Evolutionary conservation across 2,329 filamentous ascomycete species (phyloP).

Genomic region (Xylariaceae sp.): DNA sequence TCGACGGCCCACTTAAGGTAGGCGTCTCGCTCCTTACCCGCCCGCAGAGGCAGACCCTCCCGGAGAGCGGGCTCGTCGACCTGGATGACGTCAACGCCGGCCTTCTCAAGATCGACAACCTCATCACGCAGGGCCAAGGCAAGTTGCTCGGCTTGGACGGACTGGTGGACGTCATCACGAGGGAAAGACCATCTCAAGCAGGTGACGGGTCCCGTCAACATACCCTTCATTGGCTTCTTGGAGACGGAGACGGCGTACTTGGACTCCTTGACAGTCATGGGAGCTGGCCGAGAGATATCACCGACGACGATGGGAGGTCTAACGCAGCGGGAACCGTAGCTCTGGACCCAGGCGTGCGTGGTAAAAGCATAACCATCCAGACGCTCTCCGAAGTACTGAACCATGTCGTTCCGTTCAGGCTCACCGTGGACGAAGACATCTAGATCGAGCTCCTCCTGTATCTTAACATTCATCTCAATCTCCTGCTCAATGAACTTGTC

Average conservation of each 20-base stretch:
- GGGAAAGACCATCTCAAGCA: conserved; percentile 99
- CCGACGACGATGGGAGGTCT: conserved; percentile 98
- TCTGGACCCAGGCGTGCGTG: conserved; percentile 98
- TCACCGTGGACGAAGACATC: conserved; percentile 98
- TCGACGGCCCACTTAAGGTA: conserved; percentile 98
- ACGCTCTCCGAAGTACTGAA: conserved; percentile 99
- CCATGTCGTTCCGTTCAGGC: conserved; percentile 99
- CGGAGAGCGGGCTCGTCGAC: conserved; percentile 98
- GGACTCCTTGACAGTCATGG: conserved; percentile 99
- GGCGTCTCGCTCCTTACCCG: conserved; percentile 91
- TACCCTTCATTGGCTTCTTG: conserved; percentile 99
- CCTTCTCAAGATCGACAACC: conserved; percentile 96
- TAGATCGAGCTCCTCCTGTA: conserved; percentile 96
- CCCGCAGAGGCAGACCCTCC: conserved; percentile 96
- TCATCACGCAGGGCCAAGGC: conserved; percentile 97
- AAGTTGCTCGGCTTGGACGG: conserved; percentile 97
- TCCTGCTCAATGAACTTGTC: conserved; percentile 99
- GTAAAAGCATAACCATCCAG: conserved; percentile 98
- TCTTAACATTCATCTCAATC: conserved; percentile 91
- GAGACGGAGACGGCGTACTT: conserved; percentile 96
- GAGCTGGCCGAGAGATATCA: conserved; percentile 93
- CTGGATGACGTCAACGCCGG: conserved; percentile 97
- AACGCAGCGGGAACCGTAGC: conserved; percentile 97
- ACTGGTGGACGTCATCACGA: conserved; percentile 99
- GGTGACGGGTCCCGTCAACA: conserved; percentile 98